Evolutionary conservation across 768 basidiomycete genomes (phyloP).

Genomic region (Sporobolomyces roseus): DNA sequence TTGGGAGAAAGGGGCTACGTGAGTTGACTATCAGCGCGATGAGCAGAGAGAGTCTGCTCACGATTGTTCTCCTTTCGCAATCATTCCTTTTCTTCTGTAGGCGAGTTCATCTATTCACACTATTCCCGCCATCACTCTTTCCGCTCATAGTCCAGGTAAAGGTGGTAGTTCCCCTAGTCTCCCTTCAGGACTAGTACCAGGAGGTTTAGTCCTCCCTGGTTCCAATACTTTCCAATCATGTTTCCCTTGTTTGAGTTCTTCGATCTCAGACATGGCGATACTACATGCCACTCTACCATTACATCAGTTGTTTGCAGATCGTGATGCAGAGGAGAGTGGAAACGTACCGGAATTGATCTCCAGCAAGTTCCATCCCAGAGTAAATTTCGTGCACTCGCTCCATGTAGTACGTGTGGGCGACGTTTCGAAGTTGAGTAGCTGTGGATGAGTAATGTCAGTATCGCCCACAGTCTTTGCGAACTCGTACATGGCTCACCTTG

Average conservation of each 20-base stretch:
- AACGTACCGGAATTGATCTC: constrained; percentile 38
- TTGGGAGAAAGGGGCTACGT: too few relatives aligned
- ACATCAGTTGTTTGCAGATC: too few relatives aligned
- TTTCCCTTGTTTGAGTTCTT: constrained; percentile 32
- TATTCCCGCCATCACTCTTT: too few relatives aligned
- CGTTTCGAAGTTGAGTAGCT: constrained; percentile 28
- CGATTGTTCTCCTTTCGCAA: too few relatives aligned
- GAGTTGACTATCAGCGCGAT: too few relatives aligned
- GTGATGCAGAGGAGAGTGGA: background rate
- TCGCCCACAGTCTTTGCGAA: too few relatives aligned
- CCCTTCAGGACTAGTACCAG: background rate
- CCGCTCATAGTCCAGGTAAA: constrained; percentile 9
- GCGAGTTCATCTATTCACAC: too few relatives aligned
- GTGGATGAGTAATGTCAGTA: too few relatives aligned
- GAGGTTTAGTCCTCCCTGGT: constrained; percentile 14
- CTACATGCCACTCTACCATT: background rate
- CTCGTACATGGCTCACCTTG: background rate
- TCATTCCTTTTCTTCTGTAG: too few relatives aligned
- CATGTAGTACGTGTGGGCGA: constrained; percentile 39
- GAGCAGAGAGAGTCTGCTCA: too few relatives aligned
- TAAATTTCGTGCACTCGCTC: constrained; percentile 35
- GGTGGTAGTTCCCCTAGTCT: constrained; percentile 11
- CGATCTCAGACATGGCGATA: constrained; percentile 31
- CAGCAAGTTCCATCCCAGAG: constrained; percentile 28
- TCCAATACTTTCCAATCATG: constrained; percentile 21